Base-by-base conservation (phyloP, 129 eudicot genomes). In the Solidago caesia region DNA sequence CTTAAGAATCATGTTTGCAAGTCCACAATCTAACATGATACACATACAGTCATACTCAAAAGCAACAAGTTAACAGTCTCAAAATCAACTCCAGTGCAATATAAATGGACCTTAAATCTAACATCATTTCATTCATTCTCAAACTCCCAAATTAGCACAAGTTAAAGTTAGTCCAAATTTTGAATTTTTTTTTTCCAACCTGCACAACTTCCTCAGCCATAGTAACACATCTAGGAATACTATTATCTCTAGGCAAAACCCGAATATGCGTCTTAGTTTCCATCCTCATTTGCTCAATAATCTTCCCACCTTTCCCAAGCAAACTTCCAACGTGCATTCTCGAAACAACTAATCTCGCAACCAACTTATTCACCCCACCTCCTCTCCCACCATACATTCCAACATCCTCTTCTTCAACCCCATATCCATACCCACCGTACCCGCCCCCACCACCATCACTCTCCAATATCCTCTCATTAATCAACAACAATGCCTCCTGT, bases 121-220 rank as follows among this genome's bases (percentile, higher is more conserved):
- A 33, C 39, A 56, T n/a, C 61, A 56, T n/a, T 16, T 56, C 61
- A 16, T 16, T 56, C 61, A 16, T 27, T 56, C 8, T n/a, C 49
- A 68, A 39, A 16, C 6, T 2, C 52, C 53, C 11, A 41, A 13
- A 41, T 39, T 63, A 62, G 64, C 44, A 59, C 48, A 68, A 68
- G 52, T 12, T 41, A 3, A 60, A 60, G 56, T 29, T 33, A 33
- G 39, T 33, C 39, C 39, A 33, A 33, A 3, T 33, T 33, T 33
- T 3, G 2, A 33, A 3, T 33, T 33, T 1, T 33, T 33, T 27
- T 60, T 47, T 41, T 16, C 7, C 55, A 82, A 94, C 99, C 99
- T 95, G 99, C 81, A 95, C 99, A 82, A 95, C 89, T 78, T 95
- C 99, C 87, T 95, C 99, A 1, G 96, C 84, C 89, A 91, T 84